Evolutionary conservation across 2,329 filamentous ascomycete species (phyloP).

Genomic region (Sporothrix curviconia): DNA sequence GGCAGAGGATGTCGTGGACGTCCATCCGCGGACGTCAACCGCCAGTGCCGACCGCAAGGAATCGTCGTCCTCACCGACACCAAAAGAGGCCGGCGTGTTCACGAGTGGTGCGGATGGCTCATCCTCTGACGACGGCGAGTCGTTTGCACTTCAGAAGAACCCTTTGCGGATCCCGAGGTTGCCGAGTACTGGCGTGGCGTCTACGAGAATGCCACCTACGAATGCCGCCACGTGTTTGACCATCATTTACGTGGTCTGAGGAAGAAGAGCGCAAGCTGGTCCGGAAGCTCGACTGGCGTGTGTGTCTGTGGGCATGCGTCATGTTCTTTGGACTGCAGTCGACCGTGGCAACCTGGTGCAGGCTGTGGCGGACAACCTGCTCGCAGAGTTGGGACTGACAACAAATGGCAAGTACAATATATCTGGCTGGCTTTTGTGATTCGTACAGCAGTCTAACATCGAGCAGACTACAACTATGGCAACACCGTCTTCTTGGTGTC

Average conservation of each 20-base stretch:
- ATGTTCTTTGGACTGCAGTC: constrained; percentile 58
- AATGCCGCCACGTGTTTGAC: constrained; percentile 50
- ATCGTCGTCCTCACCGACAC: background rate
- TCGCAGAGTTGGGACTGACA: constrained; percentile 43
- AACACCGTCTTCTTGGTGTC: constrained; percentile 48
- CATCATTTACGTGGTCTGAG: constrained; percentile 45
- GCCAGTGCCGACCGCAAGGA: background rate
- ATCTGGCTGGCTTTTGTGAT: background rate
- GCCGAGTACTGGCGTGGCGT: constrained; percentile 29
- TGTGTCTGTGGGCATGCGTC: constrained; percentile 42
- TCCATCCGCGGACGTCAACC: background rate
- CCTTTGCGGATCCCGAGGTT: constrained; percentile 26
- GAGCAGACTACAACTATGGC: constrained; percentile 48
- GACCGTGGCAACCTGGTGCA: constrained; percentile 54
- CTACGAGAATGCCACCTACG: constrained; percentile 37
- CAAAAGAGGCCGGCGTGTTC: background rate
- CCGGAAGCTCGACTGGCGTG: constrained; percentile 38
- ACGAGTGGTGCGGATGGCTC: background rate
- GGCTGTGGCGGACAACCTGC: constrained; percentile 55
- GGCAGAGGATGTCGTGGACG: background rate
- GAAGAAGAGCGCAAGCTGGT: constrained; percentile 48
- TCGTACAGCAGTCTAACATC: background rate
- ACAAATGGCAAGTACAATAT: constrained; percentile 33
- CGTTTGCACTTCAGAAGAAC: constrained; percentile 20
- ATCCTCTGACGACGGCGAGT: constrained; percentile 12